phyloP scores from a whole-genome alignment of 164 flowering plant species.

The Santalum album region DNA sequence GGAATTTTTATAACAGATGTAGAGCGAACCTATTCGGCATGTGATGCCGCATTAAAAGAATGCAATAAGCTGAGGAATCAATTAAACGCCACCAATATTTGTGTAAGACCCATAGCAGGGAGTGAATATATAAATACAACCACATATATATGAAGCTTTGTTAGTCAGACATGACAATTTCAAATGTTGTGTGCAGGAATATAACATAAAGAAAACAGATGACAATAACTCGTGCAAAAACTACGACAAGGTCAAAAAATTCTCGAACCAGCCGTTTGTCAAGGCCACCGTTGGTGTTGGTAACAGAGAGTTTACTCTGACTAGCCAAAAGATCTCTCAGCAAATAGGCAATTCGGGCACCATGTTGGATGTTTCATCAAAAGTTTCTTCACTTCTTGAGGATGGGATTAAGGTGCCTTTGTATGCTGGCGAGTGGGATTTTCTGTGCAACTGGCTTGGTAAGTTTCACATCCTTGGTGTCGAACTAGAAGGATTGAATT shows the following conservation, averaged over 20 bases:
- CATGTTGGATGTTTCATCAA: conserved; percentile 23
- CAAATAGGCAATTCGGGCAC: conserved; percentile 17
- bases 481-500: too few relatives aligned
- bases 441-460: conserved; percentile 34
- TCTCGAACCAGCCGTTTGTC: conserved; percentile 15
- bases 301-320: conserved; percentile 18
- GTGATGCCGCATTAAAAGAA: too few relatives aligned
- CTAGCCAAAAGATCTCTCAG: conserved; percentile 14
- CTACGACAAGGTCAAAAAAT: conserved; percentile 21
- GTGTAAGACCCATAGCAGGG: too few relatives aligned
- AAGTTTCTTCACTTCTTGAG: conserved; percentile 25
- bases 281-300: conserved; percentile 19
- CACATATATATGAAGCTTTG: too few relatives aligned
- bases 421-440: conserved; percentile 28
- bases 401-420: conserved; percentile 21
- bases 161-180: too few relatives aligned
- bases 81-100: too few relatives aligned
- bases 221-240: conserved; percentile 25
- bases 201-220: conserved; percentile 20
- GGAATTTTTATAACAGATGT: too few relatives aligned
- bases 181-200: conserved; percentile 18
- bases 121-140: too few relatives aligned
- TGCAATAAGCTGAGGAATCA: too few relatives aligned
- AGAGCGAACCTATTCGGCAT: too few relatives aligned
- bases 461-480: conserved; percentile 1